Evolutionary conservation across 495 filamentous ascomycete species (phyloP), one percentile per base, ranked within the genome.

Genomic region (Podospora tetraspora): DNA sequence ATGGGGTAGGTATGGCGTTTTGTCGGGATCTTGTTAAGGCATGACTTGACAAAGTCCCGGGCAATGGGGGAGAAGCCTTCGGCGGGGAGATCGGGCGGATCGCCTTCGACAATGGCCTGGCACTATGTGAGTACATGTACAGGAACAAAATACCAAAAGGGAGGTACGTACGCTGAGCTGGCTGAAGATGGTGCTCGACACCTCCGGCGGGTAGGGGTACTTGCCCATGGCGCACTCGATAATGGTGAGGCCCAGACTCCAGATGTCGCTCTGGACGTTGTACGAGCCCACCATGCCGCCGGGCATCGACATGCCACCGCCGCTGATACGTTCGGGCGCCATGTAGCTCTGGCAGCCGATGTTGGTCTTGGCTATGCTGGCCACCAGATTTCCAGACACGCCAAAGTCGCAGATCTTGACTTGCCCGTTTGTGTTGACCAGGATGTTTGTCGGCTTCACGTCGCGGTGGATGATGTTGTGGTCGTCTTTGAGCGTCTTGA

Each of bases 301-400:
- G 23, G 90, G 84, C 11, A 90, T 87, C 73, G 92, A 89, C 73
- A 93, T 88, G 70, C 92, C 86, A 25, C 92, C 91, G 25, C 92
- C 91, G 30, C 91, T 90, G 68, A 99, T 99, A 63, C 95, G 86
- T 76, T 99, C 95, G 3, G 95, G 95, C 0, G 95, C 95, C 95
- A 99, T 99, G 81, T 99, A 99, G 78, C 93, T 97, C 77, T 99
- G 95, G 74, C 95, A 99, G 23, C 95, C 95, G 70, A 99, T 99
- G 76, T 99, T 99, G 24, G 95, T 99, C 79, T 97, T 97, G 24
- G 95, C 95, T 71, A 98, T 97, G 80, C 92, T 96, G 4, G 95
- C 94, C 23, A 99, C 95, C 13, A 99, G 80, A 73, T 99, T 99
- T 43, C 95, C 95, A 63, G 91, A 95, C 12, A 99, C 95, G 72